These are phyloP conservation scores for Dendrostoma leiphaemia DNA, from an alignment of 2,329 filamentous ascomycete species.

Conservation along the genomic window DNA sequence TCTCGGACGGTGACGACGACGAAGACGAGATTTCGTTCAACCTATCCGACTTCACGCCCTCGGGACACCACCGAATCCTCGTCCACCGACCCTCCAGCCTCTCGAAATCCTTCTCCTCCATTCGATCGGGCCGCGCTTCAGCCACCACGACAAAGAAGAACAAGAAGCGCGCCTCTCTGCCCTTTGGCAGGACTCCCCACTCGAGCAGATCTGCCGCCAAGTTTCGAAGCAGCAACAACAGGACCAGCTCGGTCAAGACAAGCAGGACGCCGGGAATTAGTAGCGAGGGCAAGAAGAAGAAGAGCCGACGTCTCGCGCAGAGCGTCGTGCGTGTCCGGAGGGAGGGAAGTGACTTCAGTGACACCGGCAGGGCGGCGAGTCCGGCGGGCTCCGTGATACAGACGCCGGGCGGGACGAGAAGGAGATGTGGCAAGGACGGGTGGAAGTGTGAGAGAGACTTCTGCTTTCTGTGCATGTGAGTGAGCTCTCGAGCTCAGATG, in stretches of 20 bases:
- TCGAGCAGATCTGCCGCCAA: slow-evolving; percentile 1
- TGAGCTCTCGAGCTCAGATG: neutral
- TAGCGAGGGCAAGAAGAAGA: neutral
- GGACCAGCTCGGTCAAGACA: neutral
- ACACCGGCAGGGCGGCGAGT: slow-evolving; percentile 17
- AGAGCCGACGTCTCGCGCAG: neutral
- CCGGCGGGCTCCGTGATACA: slow-evolving; percentile 29
- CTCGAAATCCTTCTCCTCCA: neutral
- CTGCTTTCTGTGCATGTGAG: slow-evolving; percentile 55
- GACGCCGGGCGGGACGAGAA: slow-evolving; percentile 49
- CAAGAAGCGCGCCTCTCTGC: slow-evolving; percentile 17
- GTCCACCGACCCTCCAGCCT: slow-evolving; percentile 1
- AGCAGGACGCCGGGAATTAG: neutral
- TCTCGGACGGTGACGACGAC: slow-evolving; percentile 34
- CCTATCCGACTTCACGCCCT: slow-evolving; percentile 24
- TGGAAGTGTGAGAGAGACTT: slow-evolving; percentile 57
- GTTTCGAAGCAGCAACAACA: neutral
- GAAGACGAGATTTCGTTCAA: slow-evolving; percentile 39
- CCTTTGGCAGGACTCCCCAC: slow-evolving; percentile 16
- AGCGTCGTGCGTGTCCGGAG: slow-evolving; percentile 9
- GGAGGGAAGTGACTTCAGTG: neutral
- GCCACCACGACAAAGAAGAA: neutral
- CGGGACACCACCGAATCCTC: slow-evolving; percentile 10
- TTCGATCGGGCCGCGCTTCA: no score
- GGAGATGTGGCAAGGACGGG: slow-evolving; percentile 53